A percentile compares a stretch with the other conserved stretches of the same genome.
Conservation (phyloP, 306 rosid species). For the Hylodesmum podocarpum region DNA sequence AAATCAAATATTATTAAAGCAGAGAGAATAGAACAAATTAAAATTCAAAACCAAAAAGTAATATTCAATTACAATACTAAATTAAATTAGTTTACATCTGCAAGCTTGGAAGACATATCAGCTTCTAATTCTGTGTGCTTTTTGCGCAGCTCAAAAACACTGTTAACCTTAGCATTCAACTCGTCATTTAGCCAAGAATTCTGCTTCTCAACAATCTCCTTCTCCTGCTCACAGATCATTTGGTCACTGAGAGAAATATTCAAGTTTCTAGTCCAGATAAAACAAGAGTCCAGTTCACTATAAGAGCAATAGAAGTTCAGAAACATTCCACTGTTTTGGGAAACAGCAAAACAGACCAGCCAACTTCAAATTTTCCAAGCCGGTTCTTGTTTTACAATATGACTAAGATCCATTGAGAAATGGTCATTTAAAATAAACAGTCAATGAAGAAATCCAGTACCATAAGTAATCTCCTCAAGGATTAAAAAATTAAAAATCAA, state of each 20-base stretch:
- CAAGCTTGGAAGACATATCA: slow-evolving; percentile 65
- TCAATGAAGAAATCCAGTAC: background rate
- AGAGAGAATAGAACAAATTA: background rate
- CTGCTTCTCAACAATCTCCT: slow-evolving; percentile 85
- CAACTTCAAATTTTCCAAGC: background rate
- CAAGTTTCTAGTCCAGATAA: slow-evolving; percentile 21
- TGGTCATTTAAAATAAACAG: background rate
- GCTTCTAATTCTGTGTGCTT: slow-evolving; percentile 68
- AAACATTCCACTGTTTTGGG: background rate
- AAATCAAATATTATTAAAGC: background rate
- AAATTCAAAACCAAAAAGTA: background rate
- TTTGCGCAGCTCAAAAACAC: slow-evolving; percentile 60
- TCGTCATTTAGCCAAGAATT: slow-evolving; percentile 84
- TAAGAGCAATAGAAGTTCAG: background rate
- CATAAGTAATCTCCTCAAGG: background rate
- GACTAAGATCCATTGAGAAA: background rate
- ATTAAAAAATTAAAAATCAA: background rate
- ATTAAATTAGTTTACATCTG: slow-evolving; percentile 56
- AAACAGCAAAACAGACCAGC: background rate
- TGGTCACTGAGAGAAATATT: slow-evolving; percentile 2
- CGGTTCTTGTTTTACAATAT: background rate
- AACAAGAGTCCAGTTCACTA: background rate
- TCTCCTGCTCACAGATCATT: slow-evolving; percentile 61
- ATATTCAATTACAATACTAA: background rate
- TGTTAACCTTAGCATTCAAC: slow-evolving; percentile 69